Percentiles rank a stretch among this genome's conserved stretches.
These are phyloP conservation scores for Diaporthe velutina DNA, from an alignment of 2,329 filamentous ascomycete species.

Conservation along the genomic window DNA sequence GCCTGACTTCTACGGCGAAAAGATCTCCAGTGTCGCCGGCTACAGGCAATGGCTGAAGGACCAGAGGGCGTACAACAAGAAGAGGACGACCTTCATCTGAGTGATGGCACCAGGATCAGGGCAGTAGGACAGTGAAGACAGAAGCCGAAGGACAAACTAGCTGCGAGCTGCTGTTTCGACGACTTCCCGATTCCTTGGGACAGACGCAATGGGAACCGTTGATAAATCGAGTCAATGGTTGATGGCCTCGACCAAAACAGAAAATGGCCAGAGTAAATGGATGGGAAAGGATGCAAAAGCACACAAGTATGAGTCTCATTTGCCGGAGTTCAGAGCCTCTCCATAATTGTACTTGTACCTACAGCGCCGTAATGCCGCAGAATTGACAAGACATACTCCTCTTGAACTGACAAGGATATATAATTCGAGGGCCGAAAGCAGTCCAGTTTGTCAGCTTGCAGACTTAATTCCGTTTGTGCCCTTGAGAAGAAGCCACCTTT, in stretches of 20 bases:
- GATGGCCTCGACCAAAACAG: not conserved
- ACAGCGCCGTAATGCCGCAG: slow-evolving; percentile 7
- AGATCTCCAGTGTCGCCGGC: slow-evolving; percentile 91
- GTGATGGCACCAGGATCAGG: not conserved
- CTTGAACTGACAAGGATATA: not conserved
- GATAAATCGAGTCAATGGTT: not conserved
- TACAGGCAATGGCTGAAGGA: slow-evolving; percentile 98
- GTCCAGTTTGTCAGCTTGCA: not conserved
- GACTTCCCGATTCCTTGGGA: not conserved
- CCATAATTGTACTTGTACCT: slow-evolving; percentile 40
- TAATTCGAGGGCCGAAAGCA: not conserved
- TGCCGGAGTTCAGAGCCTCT: slow-evolving; percentile 48
- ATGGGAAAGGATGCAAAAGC: not conserved
- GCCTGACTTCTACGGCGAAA: slow-evolving; percentile 98
- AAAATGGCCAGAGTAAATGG: too few species aligned
- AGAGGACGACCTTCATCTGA: slow-evolving; percentile 77
- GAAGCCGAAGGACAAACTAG: not conserved
- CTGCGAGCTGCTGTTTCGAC: not conserved
- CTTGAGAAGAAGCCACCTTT: not conserved
- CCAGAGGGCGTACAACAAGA: slow-evolving; percentile 96
- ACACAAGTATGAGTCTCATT: slow-evolving; percentile 38
- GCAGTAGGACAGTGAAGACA: not conserved
- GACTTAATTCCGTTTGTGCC: slow-evolving; percentile 22
- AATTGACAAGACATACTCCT: slow-evolving; percentile 33
- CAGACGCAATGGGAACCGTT: too few species aligned